A percentile compares a stretch with the other conserved stretches of the same genome.
These are phyloP conservation scores for Luzula sylvatica DNA, from an alignment of 176 grass and related monocot species.

Conservation along the genomic window DNA sequence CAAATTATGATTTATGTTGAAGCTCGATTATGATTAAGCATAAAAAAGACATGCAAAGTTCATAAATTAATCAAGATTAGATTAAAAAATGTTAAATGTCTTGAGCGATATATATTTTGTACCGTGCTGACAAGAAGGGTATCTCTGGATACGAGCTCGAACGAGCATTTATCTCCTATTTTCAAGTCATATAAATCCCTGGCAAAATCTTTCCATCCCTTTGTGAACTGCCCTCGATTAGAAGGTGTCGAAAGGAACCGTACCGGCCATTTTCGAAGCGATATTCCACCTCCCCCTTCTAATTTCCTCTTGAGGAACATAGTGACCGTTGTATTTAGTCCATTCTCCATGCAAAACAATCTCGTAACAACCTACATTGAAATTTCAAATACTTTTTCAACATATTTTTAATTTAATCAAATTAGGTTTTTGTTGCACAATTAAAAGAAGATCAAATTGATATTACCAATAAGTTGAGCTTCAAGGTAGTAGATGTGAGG, in stretches of 20 bases:
- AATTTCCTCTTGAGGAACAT: background rate
- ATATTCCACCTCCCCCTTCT: background rate
- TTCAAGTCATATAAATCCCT: background rate
- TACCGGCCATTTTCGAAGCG: background rate
- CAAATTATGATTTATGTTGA: no score
- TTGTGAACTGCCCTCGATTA: background rate
- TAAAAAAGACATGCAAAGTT: no score
- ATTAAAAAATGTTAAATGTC: no score
- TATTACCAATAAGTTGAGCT: no score
- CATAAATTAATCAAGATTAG: no score
- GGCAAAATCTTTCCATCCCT: constrained; percentile 2
- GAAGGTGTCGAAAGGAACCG: background rate
- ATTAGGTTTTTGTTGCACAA: no score
- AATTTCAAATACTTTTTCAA: background rate
- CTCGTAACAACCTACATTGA: background rate
- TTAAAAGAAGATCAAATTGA: no score
- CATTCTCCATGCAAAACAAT: background rate
- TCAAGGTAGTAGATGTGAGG: no score
- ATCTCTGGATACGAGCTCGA: background rate
- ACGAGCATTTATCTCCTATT: background rate
- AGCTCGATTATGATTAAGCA: no score
- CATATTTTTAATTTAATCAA: no score
- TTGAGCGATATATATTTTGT: no score
- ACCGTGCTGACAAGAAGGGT: background rate
- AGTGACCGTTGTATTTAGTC: background rate